These are phyloP conservation scores for Lodderomyces orthopsilosis DNA, from an alignment of 1,139 yeast genomes.

Conservation along the genomic window DNA sequence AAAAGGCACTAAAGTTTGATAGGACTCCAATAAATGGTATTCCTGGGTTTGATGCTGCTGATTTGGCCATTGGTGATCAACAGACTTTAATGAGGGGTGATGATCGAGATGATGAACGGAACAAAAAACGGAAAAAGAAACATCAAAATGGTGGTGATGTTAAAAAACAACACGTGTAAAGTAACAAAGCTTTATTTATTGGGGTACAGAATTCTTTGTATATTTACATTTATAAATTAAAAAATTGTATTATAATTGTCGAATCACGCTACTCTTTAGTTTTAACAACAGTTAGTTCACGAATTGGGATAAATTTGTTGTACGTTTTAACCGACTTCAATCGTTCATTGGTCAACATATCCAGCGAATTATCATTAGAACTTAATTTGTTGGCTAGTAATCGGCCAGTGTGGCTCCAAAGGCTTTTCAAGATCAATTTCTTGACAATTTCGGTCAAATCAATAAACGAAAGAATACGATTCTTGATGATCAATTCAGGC, in stretches of 20 bases:
- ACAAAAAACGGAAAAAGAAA: slow-evolving; percentile 35
- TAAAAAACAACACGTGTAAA: slow-evolving; percentile 38
- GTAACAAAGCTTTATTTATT: not conserved
- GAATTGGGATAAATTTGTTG: slow-evolving; percentile 20
- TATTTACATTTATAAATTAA: not conserved
- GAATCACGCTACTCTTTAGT: slow-evolving; percentile 7
- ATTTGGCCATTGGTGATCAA: slow-evolving; percentile 62
- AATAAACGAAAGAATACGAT: slow-evolving; percentile 49
- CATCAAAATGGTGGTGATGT: slow-evolving; percentile 29
- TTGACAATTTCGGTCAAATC: slow-evolving; percentile 55
- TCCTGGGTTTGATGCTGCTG: slow-evolving; percentile 72
- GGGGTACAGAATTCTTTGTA: not conserved
- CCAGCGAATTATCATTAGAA: not conserved
- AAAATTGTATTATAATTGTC: not conserved
- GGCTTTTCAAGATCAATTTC: slow-evolving; percentile 48
- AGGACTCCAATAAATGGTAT: slow-evolving; percentile 70
- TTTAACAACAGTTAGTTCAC: slow-evolving; percentile 2
- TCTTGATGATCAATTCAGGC: slow-evolving; percentile 50
- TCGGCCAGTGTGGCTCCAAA: slow-evolving; percentile 58
- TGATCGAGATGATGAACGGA: slow-evolving; percentile 36
- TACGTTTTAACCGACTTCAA: slow-evolving; percentile 28
- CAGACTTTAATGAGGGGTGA: slow-evolving; percentile 44
- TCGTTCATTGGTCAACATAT: slow-evolving; percentile 11
- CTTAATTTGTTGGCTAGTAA: slow-evolving; percentile 55
- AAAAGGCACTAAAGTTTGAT: slow-evolving; percentile 57